A percentile compares a stretch with the other conserved stretches of the same genome.
Conservation (phyloP, 495 filamentous ascomycete species). For the Oleoguttula mirabilis region DNA sequence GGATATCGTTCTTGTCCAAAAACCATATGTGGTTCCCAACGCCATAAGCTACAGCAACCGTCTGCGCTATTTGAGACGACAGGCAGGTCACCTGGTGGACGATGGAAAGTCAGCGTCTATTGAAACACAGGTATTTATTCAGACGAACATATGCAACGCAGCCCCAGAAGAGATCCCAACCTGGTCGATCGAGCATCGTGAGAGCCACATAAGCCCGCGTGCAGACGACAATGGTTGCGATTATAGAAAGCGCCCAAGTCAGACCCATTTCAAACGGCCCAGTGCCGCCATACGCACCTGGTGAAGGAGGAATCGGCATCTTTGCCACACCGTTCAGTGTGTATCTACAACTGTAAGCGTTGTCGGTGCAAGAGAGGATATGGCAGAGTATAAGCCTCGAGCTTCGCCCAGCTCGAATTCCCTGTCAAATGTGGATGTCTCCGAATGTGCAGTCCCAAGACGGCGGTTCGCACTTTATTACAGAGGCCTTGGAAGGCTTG, state of each 20-base stretch:
- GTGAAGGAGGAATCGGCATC: neutral
- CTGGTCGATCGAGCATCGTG: neutral
- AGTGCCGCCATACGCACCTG: neutral
- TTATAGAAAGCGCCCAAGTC: neutral
- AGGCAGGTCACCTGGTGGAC: constrained; percentile 3
- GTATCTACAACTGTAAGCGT: too few species aligned
- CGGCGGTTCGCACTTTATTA: too few species aligned
- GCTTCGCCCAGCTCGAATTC: too few species aligned
- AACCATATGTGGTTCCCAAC: constrained; percentile 25
- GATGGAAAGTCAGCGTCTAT: neutral
- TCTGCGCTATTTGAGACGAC: neutral
- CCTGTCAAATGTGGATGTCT: too few species aligned
- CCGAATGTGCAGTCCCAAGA: too few species aligned
- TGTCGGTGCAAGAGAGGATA: too few species aligned
- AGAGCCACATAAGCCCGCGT: neutral
- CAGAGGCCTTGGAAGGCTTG: too few species aligned
- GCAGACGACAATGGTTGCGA: neutral
- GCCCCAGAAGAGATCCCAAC: constrained; percentile 4
- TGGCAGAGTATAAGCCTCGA: too few species aligned
- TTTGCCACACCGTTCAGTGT: too few species aligned
- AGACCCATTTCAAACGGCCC: constrained; percentile 7
- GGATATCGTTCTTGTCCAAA: constrained; percentile 11
- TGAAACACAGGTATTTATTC: neutral
- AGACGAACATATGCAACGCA: neutral
- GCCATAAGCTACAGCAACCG: constrained; percentile 9